Evolutionary conservation across 2,329 filamentous ascomycete species (phyloP).

Genomic region (Arachnopeziza araneosa): DNA sequence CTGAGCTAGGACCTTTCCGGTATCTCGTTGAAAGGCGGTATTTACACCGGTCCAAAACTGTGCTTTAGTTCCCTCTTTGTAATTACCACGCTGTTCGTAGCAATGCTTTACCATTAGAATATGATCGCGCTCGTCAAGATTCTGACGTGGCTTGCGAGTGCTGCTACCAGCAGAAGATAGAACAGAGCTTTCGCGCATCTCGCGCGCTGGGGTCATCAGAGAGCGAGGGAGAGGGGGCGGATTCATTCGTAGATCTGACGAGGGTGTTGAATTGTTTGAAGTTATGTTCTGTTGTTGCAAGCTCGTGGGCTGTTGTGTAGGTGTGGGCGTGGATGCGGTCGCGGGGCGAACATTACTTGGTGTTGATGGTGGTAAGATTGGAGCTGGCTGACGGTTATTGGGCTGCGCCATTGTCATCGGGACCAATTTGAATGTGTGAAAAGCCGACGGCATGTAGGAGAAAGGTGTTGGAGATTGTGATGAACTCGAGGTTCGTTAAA

Average conservation of each 20-base stretch:
- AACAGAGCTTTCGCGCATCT: slow-evolving; percentile 28
- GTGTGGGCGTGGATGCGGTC: slow-evolving; percentile 7
- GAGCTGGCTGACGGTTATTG: slow-evolving; percentile 18
- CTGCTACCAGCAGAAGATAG: slow-evolving; percentile 24
- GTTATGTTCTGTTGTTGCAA: slow-evolving; percentile 15
- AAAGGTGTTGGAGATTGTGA: background rate
- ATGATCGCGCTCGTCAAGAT: slow-evolving; percentile 30
- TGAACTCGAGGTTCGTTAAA: background rate
- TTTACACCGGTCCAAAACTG: slow-evolving; percentile 30
- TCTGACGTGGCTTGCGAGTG: slow-evolving; percentile 30
- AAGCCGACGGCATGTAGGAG: slow-evolving; percentile 22
- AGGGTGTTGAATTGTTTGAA: slow-evolving; percentile 19
- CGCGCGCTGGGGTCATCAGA: slow-evolving; percentile 27
- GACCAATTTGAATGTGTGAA: slow-evolving; percentile 30
- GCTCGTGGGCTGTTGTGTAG: slow-evolving; percentile 13
- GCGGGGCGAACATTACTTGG: slow-evolving; percentile 12
- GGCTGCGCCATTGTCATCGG: slow-evolving; percentile 24
- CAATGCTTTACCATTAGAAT: slow-evolving; percentile 29
- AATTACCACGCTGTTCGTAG: slow-evolving; percentile 25
- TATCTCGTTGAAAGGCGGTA: slow-evolving; percentile 26
- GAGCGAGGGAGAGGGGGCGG: slow-evolving; percentile 27
- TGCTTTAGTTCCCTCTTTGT: slow-evolving; percentile 30
- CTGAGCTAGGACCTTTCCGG: slow-evolving; percentile 29
- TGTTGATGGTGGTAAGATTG: slow-evolving; percentile 25
- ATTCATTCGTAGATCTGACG: slow-evolving; percentile 27